Conservation (phyloP, 2,329 filamentous ascomycete species). For the Gliomastix tumulicola region DNA sequence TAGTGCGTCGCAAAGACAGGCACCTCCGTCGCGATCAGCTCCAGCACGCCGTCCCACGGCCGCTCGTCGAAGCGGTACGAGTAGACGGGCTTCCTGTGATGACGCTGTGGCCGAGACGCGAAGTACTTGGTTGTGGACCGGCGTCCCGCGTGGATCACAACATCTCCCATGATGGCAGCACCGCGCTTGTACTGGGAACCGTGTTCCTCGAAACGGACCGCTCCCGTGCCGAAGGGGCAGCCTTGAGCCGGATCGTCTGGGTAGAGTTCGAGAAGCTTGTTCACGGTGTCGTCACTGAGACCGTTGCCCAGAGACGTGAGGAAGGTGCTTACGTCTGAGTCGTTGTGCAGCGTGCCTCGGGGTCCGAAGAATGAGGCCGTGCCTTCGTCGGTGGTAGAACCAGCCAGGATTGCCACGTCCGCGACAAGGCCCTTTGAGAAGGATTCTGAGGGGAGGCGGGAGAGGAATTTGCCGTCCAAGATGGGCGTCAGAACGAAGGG, state of each 20-base stretch:
- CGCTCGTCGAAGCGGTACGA: slow-evolving; percentile 19
- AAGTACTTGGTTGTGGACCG: slow-evolving; percentile 42
- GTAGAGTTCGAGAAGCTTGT: neutral
- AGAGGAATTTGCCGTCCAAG: neutral
- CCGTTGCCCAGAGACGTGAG: neutral
- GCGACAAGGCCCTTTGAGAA: neutral
- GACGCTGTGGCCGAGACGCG: slow-evolving; percentile 17
- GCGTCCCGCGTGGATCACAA: neutral
- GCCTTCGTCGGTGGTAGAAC: neutral
- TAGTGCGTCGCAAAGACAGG: slow-evolving; percentile 11
- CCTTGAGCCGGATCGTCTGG: neutral
- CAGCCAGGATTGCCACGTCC: neutral
- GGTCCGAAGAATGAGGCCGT: neutral
- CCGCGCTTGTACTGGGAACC: neutral
- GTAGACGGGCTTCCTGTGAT: slow-evolving; percentile 23
- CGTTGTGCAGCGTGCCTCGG: neutral
- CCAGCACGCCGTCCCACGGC: neutral
- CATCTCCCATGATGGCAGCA: slow-evolving; percentile 8
- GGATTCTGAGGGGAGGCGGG: neutral
- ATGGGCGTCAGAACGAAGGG: neutral
- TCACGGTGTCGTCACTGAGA: neutral
- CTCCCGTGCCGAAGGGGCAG: slow-evolving; percentile 40
- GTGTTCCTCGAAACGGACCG: slow-evolving; percentile 14
- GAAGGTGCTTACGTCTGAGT: neutral
- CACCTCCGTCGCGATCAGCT: neutral